phyloP scores from a whole-genome alignment of 192 early-diverging fungal genomes.

The Neocallimastix lanati region DNA sequence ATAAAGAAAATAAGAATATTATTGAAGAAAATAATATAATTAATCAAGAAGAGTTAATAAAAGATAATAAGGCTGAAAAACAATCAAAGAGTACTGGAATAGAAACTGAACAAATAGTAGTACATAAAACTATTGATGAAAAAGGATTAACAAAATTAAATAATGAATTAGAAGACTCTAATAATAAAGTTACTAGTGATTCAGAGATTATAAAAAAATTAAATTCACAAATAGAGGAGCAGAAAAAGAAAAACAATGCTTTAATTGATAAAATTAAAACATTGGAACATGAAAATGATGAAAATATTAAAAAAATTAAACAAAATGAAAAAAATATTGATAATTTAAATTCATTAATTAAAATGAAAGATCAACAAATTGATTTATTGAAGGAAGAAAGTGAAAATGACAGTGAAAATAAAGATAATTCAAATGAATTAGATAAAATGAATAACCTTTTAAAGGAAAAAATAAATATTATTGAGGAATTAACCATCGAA shows the following conservation, averaged over 20 bases:
- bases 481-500: neutral
- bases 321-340: neutral
- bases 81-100: no score
- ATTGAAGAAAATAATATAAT: no score
- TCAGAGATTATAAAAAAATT: neutral
- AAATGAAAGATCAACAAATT: neutral
- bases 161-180: neutral
- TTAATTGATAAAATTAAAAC: neutral
- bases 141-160: neutral
- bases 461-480: neutral
- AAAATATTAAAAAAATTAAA: neutral
- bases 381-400: neutral
- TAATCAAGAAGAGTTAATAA: no score
- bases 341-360: neutral
- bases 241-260: neutral
- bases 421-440: neutral
- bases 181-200: neutral
- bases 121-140: neutral
- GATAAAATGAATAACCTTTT: neutral
- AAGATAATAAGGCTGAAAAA: no score
- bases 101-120: no score
- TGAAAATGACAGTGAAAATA: neutral
- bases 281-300: neutral
- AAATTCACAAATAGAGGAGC: neutral
- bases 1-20: no score